Evolutionary conservation across 345 rosid species (phyloP), one percentile per base, ranked within the genome.

Genomic region (Psidium friedrichsthalianum): DNA sequence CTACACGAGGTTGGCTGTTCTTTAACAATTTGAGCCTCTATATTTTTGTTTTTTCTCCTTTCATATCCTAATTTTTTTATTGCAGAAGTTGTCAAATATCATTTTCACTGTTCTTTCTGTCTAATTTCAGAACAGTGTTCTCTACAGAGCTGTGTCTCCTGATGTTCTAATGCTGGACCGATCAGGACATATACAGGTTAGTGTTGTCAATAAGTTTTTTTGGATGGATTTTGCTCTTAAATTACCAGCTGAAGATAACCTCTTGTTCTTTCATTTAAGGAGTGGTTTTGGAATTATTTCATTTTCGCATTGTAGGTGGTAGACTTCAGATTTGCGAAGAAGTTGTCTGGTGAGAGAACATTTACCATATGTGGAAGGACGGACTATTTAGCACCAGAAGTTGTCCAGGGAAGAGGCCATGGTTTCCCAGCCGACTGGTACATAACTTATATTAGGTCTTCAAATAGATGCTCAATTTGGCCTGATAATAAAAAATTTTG

Each of bases 371-470:
- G 98, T 56, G 99, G 98, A 86, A 95, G 91, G 94, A 93, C 92
- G 13, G 97, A 95, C 90, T 94, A 89, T 74, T 91, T 94, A 88
- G 94, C 99, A 85, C 98, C 99, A 9, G 99, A 96, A 90, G 93
- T 95, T 40, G 92, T 96, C 83, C 95, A 94, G 90, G 99, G 99
- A 85, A 94, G 89, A 85, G 98, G 97, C 85, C 99, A 95, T 82
- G 96, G 95, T 91, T 88, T 94, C 53, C 89, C 96, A 40, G 96
- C 95, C 82, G 99, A 95, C 89, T 95, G 99, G 98, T 97, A 94
- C 89, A 9, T 32, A 32, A 53, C 86, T 56, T 78, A 21, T 78
- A 24, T 81, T 13, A 54, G 40, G 86, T 78, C 44, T 80, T 56
- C 25, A 53, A 51, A 29, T 25, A 59, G 24, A 52, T 64, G 44